A percentile compares a stretch with the other conserved stretches of the same genome.
Conservation (phyloP, 805 yeast species). For the Hanseniaspora lindneri region DNA sequence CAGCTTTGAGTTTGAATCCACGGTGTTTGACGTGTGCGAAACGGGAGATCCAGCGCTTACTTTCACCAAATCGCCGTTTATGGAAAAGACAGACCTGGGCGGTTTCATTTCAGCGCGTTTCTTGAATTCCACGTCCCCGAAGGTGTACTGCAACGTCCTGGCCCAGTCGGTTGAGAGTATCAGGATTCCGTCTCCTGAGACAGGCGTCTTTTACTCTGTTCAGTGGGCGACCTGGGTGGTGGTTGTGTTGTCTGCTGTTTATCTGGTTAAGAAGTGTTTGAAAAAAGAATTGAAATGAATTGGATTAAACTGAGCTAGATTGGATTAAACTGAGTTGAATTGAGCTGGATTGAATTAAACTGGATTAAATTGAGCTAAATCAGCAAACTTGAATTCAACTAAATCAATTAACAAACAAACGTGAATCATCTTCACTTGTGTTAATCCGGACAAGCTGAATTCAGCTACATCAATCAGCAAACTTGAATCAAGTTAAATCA, state of each 20-base stretch:
- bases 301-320: too few relatives aligned
- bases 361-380: too few relatives aligned
- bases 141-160: not conserved
- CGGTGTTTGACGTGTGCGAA: constrained; percentile 42
- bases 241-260: constrained; percentile 29
- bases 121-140: not conserved
- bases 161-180: not conserved
- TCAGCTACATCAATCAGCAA: too few relatives aligned
- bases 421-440: too few relatives aligned
- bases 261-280: constrained; percentile 25
- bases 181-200: constrained; percentile 35
- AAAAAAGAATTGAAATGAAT: too few relatives aligned
- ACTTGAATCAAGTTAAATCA: too few relatives aligned
- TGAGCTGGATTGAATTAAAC: too few relatives aligned
- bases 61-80: constrained; percentile 5
- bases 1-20: constrained; percentile 30
- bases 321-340: too few relatives aligned
- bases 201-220: constrained; percentile 24
- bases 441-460: too few relatives aligned
- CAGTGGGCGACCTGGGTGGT: constrained; percentile 30
- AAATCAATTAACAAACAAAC: too few relatives aligned
- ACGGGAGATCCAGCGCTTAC: constrained; percentile 18
- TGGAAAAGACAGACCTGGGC: constrained; percentile 3
- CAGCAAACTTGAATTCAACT: too few relatives aligned
- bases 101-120: not conserved